Evolutionary conservation across 257 asterid species (phyloP).

Genomic region (Lavandula angustifolia): DNA sequence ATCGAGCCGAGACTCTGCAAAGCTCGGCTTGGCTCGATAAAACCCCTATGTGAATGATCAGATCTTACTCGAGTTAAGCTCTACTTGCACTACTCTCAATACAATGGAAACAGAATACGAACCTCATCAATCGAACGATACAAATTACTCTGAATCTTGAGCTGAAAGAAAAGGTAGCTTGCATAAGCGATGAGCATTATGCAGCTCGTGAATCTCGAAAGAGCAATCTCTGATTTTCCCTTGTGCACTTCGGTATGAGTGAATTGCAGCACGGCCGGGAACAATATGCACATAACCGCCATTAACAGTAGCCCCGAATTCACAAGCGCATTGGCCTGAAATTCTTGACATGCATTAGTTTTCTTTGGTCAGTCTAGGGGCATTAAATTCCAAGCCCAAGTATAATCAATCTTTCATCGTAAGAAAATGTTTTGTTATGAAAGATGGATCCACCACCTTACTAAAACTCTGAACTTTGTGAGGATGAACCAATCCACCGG

Average conservation of each 20-base stretch:
- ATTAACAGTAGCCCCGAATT: conserved; percentile 88
- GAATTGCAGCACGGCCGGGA: conserved; percentile 95
- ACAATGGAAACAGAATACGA: conserved; percentile 18
- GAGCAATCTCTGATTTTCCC: conserved; percentile 87
- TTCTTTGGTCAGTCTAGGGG: conserved; percentile 16
- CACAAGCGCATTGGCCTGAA: conserved; percentile 86
- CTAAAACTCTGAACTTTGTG: conserved; percentile 77
- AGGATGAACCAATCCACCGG: conserved; percentile 81
- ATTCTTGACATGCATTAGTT: conserved; percentile 38
- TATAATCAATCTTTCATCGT: background rate
- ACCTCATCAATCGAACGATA: conserved; percentile 69
- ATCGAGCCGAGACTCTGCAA: too few relatives aligned
- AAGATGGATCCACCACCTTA: conserved; percentile 57
- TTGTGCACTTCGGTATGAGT: conserved; percentile 85
- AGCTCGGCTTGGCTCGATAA: too few relatives aligned
- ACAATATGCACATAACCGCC: conserved; percentile 95
- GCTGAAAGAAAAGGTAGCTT: conserved; percentile 92
- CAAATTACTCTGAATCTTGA: conserved; percentile 64
- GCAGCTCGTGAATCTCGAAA: conserved; percentile 95
- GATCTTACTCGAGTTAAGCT: too few relatives aligned
- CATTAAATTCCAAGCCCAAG: background rate
- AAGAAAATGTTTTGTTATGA: background rate
- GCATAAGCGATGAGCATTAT: conserved; percentile 91
- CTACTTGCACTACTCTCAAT: background rate
- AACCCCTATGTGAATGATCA: background rate